Evolutionary conservation across 2,329 filamentous ascomycete species (phyloP), one percentile per base, ranked within the genome.

Genomic region (Thermomyces lanuginosus): DNA sequence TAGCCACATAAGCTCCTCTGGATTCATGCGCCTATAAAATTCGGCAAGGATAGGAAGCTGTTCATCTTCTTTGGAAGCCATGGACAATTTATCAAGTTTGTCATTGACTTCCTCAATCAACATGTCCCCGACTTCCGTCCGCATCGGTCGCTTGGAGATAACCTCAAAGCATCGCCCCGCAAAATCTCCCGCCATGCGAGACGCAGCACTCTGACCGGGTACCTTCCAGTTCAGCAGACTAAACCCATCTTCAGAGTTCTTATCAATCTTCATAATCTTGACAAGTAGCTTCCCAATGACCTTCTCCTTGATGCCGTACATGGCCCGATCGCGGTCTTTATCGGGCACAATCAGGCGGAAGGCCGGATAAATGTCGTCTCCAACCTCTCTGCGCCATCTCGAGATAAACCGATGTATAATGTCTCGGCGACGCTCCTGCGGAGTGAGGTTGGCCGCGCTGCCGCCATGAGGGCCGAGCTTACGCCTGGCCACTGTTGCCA

Each of bases 271-370:
- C 63, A 92, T 76, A 20, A 92, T 66, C 46, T 83, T 86, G 32
- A 93, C 79, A n/a, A 95, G 61, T 11, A 95, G 58, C 46, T 83
- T 92, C 6, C 76, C 86, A 33, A 98, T 83, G 4, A 75, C 70
- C 47, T 77, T 84, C 58, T 98, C 89, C 47, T 95, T 95, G 21
- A 98, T 61, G 1, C 86, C 82, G 44, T 95, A 98, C 61, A 92
- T 83, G 10, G 78, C 77, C 24, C 89, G 71, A 43, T 95, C 83
- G 20, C 83, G 72, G 45, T 98, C 89, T 46, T 92, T 91, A 43
- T 91, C 82, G 0, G 86, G 84, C 3, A 93, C 64, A 31, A 95
- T 92, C 24, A 98, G 66, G 11, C 89, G 74, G 51, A 98, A 68
- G 2, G 82, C 86, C 0, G 89, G 89, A 46, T 89, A 95, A 42